Percentiles rank a stretch among this genome's conserved stretches.
Conservation (phyloP, 2,329 filamentous ascomycete genomes). For the Exophiala sideris region DNA sequence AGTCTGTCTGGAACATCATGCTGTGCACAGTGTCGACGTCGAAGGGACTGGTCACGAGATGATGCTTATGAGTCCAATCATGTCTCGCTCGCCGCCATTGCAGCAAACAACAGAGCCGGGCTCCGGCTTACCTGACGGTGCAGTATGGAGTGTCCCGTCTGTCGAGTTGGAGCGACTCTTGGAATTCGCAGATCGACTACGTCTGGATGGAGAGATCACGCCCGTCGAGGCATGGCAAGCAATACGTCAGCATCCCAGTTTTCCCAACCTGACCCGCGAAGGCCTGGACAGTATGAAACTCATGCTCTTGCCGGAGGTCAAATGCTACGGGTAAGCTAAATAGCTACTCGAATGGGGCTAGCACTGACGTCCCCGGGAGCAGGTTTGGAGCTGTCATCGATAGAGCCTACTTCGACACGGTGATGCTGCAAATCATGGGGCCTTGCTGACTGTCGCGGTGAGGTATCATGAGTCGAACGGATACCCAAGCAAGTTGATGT, state of each 20-base stretch:
- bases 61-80: slow-evolving; percentile 31
- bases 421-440: slow-evolving; percentile 11
- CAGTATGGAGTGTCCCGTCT: slow-evolving; percentile 30
- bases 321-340: slow-evolving; percentile 38
- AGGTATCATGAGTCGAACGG: neutral
- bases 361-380: neutral
- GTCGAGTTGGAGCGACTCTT: slow-evolving; percentile 31
- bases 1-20: slow-evolving; percentile 29
- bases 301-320: slow-evolving; percentile 33
- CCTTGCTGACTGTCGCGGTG: neutral
- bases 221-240: slow-evolving; percentile 41
- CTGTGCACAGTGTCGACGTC: slow-evolving; percentile 11
- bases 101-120: slow-evolving; percentile 2
- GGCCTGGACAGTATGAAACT: slow-evolving; percentile 31
- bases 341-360: neutral
- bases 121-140: slow-evolving; percentile 16
- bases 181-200: slow-evolving; percentile 27
- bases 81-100: slow-evolving; percentile 26
- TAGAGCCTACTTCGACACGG: slow-evolving; percentile 22
- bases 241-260: slow-evolving; percentile 34
- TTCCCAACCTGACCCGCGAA: slow-evolving; percentile 32
- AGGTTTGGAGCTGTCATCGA: slow-evolving; percentile 31
- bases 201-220: slow-evolving; percentile 37
- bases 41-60: slow-evolving; percentile 31
- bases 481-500: too few relatives aligned